These are phyloP conservation scores for Akanthomyces dipterigenus DNA, from an alignment of 2,329 filamentous ascomycete genomes.

Conservation along the genomic window DNA sequence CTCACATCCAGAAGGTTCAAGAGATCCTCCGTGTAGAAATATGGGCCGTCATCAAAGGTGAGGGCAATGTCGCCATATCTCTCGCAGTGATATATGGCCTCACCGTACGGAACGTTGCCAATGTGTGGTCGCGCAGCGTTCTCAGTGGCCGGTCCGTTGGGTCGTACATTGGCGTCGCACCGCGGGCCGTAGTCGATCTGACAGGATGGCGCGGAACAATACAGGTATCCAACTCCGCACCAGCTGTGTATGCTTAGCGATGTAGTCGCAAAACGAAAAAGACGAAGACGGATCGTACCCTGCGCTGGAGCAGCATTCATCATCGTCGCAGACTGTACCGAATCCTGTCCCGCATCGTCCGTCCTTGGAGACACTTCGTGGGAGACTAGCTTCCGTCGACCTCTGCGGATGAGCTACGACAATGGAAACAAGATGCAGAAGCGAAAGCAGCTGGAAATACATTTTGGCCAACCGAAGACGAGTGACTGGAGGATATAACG, in stretches of 20 bases:
- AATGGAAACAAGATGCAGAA: not conserved
- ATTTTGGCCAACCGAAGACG: not conserved
- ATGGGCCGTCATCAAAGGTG: constrained; percentile 42
- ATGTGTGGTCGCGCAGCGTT: constrained; percentile 44
- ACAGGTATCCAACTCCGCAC: constrained; percentile 47
- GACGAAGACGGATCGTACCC: constrained; percentile 24
- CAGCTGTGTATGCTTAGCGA: constrained; percentile 30
- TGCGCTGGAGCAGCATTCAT: constrained; percentile 36
- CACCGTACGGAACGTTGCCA: constrained; percentile 50
- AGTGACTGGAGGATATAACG: not conserved
- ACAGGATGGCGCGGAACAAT: constrained; percentile 57
- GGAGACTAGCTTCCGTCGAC: not conserved
- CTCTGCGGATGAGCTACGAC: not conserved
- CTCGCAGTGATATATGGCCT: constrained; percentile 38
- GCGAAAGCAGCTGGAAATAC: not conserved
- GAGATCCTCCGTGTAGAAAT: constrained; percentile 33
- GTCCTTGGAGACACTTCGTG: constrained; percentile 18
- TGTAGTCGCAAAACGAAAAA: not conserved
- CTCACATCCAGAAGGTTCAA: constrained; percentile 29
- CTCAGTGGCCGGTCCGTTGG: constrained; percentile 45
- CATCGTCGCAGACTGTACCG: constrained; percentile 25
- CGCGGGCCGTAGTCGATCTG: constrained; percentile 53
- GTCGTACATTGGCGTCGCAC: constrained; percentile 54
- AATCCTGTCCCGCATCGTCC: constrained; percentile 39
- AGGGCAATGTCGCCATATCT: constrained; percentile 32